phyloP scores from a whole-genome alignment of 2,329 filamentous ascomycete genomes.

The Stenocarpella maydis region DNA sequence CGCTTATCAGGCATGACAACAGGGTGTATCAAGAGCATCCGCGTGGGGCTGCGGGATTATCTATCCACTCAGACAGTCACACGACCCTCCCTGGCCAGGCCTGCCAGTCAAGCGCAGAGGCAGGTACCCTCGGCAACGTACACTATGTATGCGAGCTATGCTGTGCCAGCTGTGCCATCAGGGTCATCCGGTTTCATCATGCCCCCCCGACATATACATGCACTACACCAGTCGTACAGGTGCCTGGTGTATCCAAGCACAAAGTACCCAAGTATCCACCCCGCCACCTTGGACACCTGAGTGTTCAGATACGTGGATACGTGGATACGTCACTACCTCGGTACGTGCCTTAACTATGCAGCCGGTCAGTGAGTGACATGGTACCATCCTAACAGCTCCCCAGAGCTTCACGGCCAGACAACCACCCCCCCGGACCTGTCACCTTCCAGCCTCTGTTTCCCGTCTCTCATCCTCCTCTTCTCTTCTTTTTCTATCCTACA shows the following conservation, averaged over 20 bases:
- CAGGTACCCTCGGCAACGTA: conserved; percentile 7
- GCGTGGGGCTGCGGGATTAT: conserved; percentile 23
- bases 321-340: neutral
- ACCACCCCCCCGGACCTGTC: neutral
- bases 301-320: too few species aligned
- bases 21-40: too few species aligned
- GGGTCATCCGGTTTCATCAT: conserved; percentile 12
- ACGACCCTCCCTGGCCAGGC: conserved; percentile 11
- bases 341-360: neutral
- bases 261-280: too few species aligned
- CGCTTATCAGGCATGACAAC: conserved; percentile 26
- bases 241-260: conserved; percentile 2
- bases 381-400: conserved; percentile 8
- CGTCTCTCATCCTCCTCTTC: neutral
- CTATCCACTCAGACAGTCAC: conserved; percentile 32
- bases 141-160: neutral
- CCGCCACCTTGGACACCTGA: too few species aligned
- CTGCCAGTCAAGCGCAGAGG: neutral
- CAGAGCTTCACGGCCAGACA: conserved; percentile 1
- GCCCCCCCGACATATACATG: neutral
- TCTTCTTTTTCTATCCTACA: neutral
- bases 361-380: neutral
- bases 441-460: neutral
- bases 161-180: neutral
- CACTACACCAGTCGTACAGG: neutral